These are phyloP conservation scores for Hemerocallis citrina DNA, from an alignment of 106 monocot genomes.

Conservation along the genomic window DNA sequence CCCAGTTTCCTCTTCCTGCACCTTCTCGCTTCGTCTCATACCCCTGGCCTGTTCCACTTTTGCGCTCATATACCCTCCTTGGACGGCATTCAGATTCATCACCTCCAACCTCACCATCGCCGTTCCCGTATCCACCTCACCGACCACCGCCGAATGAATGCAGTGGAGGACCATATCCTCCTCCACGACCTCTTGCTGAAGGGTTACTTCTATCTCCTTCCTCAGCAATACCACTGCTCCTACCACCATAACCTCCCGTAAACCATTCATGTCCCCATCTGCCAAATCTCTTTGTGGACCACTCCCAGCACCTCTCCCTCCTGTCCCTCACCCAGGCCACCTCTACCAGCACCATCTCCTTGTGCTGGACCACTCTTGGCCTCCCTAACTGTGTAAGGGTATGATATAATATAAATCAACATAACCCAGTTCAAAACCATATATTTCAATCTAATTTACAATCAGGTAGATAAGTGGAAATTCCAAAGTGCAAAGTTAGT, in stretches of 20 bases:
- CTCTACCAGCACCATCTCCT: conserved; percentile 16
- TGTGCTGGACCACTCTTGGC: conserved; percentile 21
- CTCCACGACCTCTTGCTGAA: conserved; percentile 1
- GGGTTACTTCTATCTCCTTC: conserved; percentile 3
- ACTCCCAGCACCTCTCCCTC: conserved; percentile 20
- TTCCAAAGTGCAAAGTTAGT: too few relatives aligned
- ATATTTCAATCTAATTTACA: too few relatives aligned
- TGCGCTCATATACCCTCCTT: conserved; percentile 53
- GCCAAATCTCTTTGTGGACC: conserved; percentile 33
- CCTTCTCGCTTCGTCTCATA: conserved; percentile 40
- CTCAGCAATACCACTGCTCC: background rate
- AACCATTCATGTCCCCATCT: conserved; percentile 21
- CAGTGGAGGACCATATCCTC: conserved; percentile 20
- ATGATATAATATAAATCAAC: too few relatives aligned
- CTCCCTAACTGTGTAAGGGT: conserved; percentile 9
- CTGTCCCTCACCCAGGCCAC: conserved; percentile 48
- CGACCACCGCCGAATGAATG: conserved; percentile 35
- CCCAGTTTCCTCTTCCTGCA: conserved; percentile 35
- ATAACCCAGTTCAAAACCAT: too few relatives aligned
- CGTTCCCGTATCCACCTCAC: conserved; percentile 35
- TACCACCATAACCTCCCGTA: conserved; percentile 8
- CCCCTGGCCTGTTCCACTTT: conserved; percentile 86
- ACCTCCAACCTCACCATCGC: conserved; percentile 28
- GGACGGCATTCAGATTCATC: conserved; percentile 18
- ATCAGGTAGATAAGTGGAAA: too few relatives aligned